Evolutionary conservation across 106 monocot species (phyloP), one percentile per base, ranked within the genome.

Genomic region (Vanilla planifolia): DNA sequence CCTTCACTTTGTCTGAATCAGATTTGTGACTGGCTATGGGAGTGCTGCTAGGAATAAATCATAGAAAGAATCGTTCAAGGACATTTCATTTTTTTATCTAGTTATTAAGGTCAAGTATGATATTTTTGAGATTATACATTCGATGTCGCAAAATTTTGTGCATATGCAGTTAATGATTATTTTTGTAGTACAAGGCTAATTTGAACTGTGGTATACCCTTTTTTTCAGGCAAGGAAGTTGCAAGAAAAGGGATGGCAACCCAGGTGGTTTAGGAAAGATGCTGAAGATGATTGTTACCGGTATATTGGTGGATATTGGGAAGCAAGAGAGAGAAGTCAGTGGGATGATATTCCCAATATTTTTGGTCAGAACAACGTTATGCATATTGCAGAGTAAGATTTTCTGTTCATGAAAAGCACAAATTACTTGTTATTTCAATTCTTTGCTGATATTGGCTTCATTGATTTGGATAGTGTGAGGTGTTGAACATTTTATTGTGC

Each of bases 201-300:
- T 37, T 51, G 41, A 9, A 25, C 48, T 10, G 11, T 51, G 33
- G 57, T 37, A 51, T 34, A 51, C 64, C 14, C 7, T 16, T 29
- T 20, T 36, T 57, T 1, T 29, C 63, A 93, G 93, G 93, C 93
- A 27, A 82, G 93, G 57, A 82, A 63, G 39, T 51, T 93, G 59
- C 93, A 93, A 51, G 93, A 93, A 60, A 89, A 75, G 55, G 93
- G 93, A 67, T 93, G 93, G 93, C 81, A 89, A 70, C 89, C 89
- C 1, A 71, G 85, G 57, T 93, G 93, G 93, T 93, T 93, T 62
- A 82, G 67, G 39, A 89, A 83, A 72, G 89, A 85, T 72, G 65
- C 39, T 15, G 89, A 93, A 21, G 89, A 89, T 68, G 93, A 82
- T 40, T 77, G 82, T 26, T 85, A 93, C 37, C 42, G 77, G 37